Percentiles rank a stretch among this genome's conserved stretches.
Evolutionary conservation across 1,139 yeast genomes (phyloP).

Genomic region (Yueomyces sp.): DNA sequence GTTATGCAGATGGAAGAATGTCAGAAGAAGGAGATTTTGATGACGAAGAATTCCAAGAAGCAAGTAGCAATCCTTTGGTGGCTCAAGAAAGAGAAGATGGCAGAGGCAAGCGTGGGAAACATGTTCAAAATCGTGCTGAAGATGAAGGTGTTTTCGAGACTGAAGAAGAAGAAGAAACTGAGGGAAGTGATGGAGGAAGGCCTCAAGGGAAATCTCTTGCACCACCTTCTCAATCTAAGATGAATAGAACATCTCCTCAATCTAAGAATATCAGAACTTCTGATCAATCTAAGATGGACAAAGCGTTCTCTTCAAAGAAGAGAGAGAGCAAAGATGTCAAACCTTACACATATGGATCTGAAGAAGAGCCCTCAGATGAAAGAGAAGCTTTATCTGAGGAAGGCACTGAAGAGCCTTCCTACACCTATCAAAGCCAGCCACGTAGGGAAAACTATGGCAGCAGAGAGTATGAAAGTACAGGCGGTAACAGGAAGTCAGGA

Average conservation of each 20-base stretch:
- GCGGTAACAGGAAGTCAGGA: neutral
- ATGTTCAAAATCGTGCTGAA: constrained; percentile 2
- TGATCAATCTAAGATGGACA: no score
- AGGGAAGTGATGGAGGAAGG: neutral
- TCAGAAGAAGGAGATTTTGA: constrained; percentile 8
- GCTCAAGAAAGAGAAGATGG: neutral
- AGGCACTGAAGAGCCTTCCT: neutral
- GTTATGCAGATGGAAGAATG: constrained; percentile 17
- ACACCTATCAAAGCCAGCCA: neutral
- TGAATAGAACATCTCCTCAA: no score
- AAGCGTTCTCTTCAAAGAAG: no score
- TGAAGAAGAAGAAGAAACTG: constrained; percentile 6
- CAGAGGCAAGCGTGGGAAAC: neutral
- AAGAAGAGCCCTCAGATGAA: no score
- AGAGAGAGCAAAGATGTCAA: no score
- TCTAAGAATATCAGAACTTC: no score
- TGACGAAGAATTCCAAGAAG: constrained; percentile 5
- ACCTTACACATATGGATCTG: no score
- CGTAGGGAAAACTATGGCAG: no score
- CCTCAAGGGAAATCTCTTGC: no score
- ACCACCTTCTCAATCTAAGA: no score
- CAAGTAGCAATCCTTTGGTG: neutral
- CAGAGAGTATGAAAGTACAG: neutral
- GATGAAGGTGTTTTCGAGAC: constrained; percentile 4
- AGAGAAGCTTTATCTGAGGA: neutral